These are phyloP conservation scores for Ananas comosus DNA, from an alignment of 176 grass and related monocot species.

Conservation along the genomic window DNA sequence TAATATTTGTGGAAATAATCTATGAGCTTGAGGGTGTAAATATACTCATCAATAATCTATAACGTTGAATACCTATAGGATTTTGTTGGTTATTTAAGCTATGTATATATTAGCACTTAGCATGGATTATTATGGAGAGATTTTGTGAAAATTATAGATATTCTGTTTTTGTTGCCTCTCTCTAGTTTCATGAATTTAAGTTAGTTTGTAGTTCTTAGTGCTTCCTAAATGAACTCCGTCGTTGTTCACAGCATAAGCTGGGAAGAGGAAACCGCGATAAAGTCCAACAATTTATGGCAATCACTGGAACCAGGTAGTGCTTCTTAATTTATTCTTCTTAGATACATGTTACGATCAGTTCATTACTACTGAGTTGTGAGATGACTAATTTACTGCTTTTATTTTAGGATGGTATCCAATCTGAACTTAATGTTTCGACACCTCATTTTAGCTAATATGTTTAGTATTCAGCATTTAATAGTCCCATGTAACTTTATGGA, in stretches of 20 bases:
- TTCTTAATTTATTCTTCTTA: slow-evolving; percentile 1
- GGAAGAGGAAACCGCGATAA: slow-evolving; percentile 96
- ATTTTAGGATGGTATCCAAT: too few species aligned
- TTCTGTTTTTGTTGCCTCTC: background rate
- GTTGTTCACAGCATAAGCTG: slow-evolving; percentile 67
- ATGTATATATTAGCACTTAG: background rate
- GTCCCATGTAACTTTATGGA: too few species aligned
- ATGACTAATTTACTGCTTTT: background rate
- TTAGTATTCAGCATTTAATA: too few species aligned
- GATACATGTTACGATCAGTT: background rate
- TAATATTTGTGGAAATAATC: background rate
- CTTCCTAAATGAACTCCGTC: background rate
- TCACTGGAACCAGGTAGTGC: slow-evolving; percentile 71
- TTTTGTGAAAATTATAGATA: background rate
- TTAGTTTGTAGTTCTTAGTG: background rate
- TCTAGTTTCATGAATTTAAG: background rate
- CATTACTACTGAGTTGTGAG: background rate
- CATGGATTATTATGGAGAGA: background rate
- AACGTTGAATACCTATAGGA: background rate
- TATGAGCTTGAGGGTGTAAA: background rate
- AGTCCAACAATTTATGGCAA: slow-evolving; percentile 97
- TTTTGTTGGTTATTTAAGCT: background rate
- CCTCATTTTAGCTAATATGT: too few species aligned
- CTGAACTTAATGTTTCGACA: too few species aligned
- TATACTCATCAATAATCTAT: background rate